phyloP scores from a whole-genome alignment of 2,329 filamentous ascomycete genomes.

The Incumbomyces delicatus region DNA sequence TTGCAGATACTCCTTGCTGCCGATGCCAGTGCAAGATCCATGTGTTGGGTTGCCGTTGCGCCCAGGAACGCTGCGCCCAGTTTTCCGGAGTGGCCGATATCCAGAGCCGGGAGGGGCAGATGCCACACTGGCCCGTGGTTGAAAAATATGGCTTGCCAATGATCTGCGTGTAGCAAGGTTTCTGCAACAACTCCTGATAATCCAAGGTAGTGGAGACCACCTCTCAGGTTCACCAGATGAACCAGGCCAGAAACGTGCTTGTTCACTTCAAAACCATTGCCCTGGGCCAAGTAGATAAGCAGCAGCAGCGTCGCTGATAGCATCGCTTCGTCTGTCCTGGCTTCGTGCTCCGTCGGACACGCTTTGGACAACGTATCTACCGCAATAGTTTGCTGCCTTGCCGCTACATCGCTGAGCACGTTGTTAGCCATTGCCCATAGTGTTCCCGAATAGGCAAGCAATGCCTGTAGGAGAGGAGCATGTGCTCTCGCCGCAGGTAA shows the following conservation, averaged over 20 bases:
- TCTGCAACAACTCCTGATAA: constrained; percentile 4
- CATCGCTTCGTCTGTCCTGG: constrained; percentile 5
- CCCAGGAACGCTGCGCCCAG: neutral
- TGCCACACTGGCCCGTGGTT: constrained; percentile 4
- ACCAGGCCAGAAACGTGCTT: constrained; percentile 4
- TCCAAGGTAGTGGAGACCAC: constrained; percentile 7
- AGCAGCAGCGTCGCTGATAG: constrained; percentile 3
- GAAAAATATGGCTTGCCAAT: constrained; percentile 6
- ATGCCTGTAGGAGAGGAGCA: constrained; percentile 2
- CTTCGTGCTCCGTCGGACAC: constrained; percentile 1
- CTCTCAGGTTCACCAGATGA: neutral
- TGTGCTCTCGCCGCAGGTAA: constrained; percentile 1
- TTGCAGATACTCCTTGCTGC: constrained; percentile 5
- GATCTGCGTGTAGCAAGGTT: constrained; percentile 1
- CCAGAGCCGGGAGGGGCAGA: constrained; percentile 1
- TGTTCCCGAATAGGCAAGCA: constrained; percentile 4
- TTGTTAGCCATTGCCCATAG: constrained; percentile 3
- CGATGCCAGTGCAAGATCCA: neutral
- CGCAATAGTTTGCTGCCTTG: constrained; percentile 1
- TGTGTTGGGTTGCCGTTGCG: neutral
- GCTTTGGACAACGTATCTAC: constrained; percentile 1
- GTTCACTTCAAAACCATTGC: neutral
- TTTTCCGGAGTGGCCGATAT: neutral
- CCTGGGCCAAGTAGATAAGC: constrained; percentile 8
- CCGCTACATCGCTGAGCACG: neutral